A percentile compares a stretch with the other conserved stretches of the same genome.
These are phyloP conservation scores for Dactylellina leptospora DNA, from an alignment of 2,329 filamentous ascomycete genomes.

Conservation along the genomic window DNA sequence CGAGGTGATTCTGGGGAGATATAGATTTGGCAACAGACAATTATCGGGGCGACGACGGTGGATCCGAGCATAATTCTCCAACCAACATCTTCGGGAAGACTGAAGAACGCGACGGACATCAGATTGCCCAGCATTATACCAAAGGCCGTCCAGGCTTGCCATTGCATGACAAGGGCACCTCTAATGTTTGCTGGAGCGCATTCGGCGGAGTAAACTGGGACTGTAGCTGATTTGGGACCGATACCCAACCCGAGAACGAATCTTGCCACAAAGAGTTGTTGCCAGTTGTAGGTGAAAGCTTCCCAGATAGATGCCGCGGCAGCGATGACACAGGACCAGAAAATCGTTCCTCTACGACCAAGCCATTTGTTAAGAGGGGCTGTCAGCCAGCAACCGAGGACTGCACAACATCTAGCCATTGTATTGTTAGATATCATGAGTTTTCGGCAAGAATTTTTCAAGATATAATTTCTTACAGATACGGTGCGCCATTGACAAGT, in stretches of 20 bases:
- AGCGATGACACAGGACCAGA: slow-evolving; percentile 78
- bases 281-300: slow-evolving; percentile 75
- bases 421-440: too few relatives aligned
- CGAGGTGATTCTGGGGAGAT: slow-evolving; percentile 73
- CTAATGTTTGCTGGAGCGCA: slow-evolving; percentile 74
- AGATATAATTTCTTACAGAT: slow-evolving; percentile 57
- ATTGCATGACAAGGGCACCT: slow-evolving; percentile 82
- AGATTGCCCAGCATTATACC: slow-evolving; percentile 72
- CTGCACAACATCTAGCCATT: slow-evolving; percentile 72
- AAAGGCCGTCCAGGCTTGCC: slow-evolving; percentile 76
- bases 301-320: slow-evolving; percentile 66
- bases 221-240: slow-evolving; percentile 77
- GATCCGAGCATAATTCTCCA: slow-evolving; percentile 77
- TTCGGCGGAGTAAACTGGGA: slow-evolving; percentile 80
- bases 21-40: slow-evolving; percentile 70
- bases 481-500: slow-evolving; percentile 68
- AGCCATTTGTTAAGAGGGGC: slow-evolving; percentile 72
- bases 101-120: slow-evolving; percentile 59
- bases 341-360: slow-evolving; percentile 78
- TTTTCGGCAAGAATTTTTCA: too few relatives aligned
- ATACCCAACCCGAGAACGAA: slow-evolving; percentile 80
- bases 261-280: slow-evolving; percentile 74
- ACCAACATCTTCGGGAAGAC: slow-evolving; percentile 58
- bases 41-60: slow-evolving; percentile 70
- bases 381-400: slow-evolving; percentile 77